Base-by-base conservation (phyloP, 2,329 filamentous ascomycete genomes). In the Aureobasidium vineae region DNA sequence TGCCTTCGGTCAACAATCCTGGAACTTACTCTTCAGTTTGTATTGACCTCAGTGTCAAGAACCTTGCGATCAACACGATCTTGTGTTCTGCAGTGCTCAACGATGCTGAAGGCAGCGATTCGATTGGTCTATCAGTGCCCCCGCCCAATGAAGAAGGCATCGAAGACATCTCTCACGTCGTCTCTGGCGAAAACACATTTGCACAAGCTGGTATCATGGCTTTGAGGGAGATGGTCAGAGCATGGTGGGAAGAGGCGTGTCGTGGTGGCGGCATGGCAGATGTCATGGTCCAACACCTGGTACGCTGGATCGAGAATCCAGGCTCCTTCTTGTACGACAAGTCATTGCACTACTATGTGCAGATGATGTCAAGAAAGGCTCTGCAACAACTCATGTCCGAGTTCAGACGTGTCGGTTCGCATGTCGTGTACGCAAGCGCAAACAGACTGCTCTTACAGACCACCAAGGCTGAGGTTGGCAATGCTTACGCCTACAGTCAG, bases 351-450 rank as follows among this genome's bases (percentile, higher is more conserved):
- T 95, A 97, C 81, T 98, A 99, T 74, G 93, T 99, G 65, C 94
- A 97, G 77, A 95, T 97, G 87, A 96, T 99, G 90, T 97, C 92
- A 40, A 90, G 91, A 70, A 99, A 99, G 77, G 95, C 96, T 0
- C 91, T 99, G 70, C 91, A 97, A 74, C 94, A 98, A 77, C 85
- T 99, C 41, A 97, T 99, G 90, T 90, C 89, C 0, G 95, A 99
- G 75, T 99, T 99, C 80, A 88, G 92, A 68, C 89, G 94, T 13
- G 94, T 99, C 1, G 95, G 95, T 2, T 97, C 92, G 0, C 92
- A 97, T 71, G 89, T 99, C 26, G 86, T 99, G n/a, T 98, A 96
- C 77, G 96, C 95, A 47, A 96, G 88, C 73, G 85, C 94, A 5
- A 96, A 94, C 71, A 87, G 94, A 13, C 82, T 99, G 21, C 84